Base-by-base conservation (phyloP, 148 eudicot species). In the Salicornia ramosissima region DNA sequence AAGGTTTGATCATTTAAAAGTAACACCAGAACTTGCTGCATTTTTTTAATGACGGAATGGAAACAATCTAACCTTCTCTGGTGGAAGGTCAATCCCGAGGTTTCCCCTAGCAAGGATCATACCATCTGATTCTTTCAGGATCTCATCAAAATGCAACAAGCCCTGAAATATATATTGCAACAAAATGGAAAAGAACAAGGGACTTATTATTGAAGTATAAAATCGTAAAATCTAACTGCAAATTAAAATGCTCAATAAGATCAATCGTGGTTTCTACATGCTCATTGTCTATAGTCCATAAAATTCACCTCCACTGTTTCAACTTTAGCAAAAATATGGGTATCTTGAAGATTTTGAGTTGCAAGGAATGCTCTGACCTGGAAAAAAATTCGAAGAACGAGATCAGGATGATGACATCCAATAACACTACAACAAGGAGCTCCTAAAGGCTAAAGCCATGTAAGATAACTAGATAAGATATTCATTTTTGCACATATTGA, bases 51-150 rank as follows among this genome's bases (percentile, higher is more conserved):
- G 39, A 31, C 54, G 49, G 22, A 36, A 14, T 30, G 22, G 28
- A 26, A 68, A 68, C 13, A 61, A 33, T 26, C 73, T 45, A 14
- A 85, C 90, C 84, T 86, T 86, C 71, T 86, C 90, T 29, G 90
- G 87, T n/a, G 90, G 85, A 29, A 84, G 80, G 69, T 86, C 90
- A 63, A 86, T 82, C 54, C 90, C 90, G n/a, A 86, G 71, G 71
- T 82, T 86, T 49, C 90, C 90, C 55, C 90, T 80, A 42, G 90
- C 77, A 49, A 86, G 84, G 69, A 86, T 82, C 33, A 86, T 40
- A 54, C 87, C 90, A 72, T 86, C 90, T 42, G 90, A 85, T 80
- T 86, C 90, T 74, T 82, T 59, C 12, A 86, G 82, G 75, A 86
- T 86, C 75, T 82, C 86, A 65, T 86, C 90, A 67, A 86, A 86